A percentile compares a stretch with the other conserved stretches of the same genome.
Evolutionary conservation across 2,329 filamentous ascomycete species (phyloP).

Genomic region (Colletotrichum sansevieriae): DNA sequence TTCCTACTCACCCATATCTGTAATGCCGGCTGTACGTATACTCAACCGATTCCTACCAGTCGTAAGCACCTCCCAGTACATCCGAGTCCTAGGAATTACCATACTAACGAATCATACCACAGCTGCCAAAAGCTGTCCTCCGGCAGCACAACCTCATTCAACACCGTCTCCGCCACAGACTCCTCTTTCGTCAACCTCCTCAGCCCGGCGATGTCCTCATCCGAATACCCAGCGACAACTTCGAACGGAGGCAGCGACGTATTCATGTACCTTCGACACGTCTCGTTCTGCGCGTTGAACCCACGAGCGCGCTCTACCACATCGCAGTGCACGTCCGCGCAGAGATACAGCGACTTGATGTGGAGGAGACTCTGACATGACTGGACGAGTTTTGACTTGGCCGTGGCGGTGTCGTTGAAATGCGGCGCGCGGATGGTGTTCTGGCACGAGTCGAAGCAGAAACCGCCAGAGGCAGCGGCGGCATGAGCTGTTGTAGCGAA

Average conservation of each 20-base stretch:
- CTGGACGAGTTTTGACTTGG: constrained; percentile 41
- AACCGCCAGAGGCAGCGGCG: constrained; percentile 20
- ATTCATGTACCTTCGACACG: constrained; percentile 48
- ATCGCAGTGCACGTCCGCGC: constrained; percentile 53
- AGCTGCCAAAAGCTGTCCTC: constrained; percentile 49
- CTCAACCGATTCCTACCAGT: constrained; percentile 49
- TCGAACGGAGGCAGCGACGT: constrained; percentile 51
- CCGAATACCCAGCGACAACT: constrained; percentile 51
- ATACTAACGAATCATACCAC: constrained; percentile 56
- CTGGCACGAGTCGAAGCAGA: constrained; percentile 52
- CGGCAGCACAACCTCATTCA: constrained; percentile 52
- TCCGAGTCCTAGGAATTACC: neutral
- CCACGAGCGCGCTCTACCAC: constrained; percentile 44
- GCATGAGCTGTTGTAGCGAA: constrained; percentile 24
- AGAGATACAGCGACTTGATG: constrained; percentile 54
- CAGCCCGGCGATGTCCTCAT: constrained; percentile 49
- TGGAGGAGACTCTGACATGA: constrained; percentile 49
- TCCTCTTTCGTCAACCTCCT: constrained; percentile 49
- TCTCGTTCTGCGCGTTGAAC: constrained; percentile 49
- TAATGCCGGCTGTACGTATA: constrained; percentile 53
- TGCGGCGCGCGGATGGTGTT: constrained; percentile 46
- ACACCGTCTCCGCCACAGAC: constrained; percentile 16
- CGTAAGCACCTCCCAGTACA: constrained; percentile 17
- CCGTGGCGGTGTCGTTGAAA: constrained; percentile 49
- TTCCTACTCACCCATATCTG: constrained; percentile 51